Percentiles rank a stretch among this genome's conserved stretches.
These are phyloP conservation scores for Chionographis japonica DNA, from an alignment of 106 monocot genomes.

Conservation along the genomic window DNA sequence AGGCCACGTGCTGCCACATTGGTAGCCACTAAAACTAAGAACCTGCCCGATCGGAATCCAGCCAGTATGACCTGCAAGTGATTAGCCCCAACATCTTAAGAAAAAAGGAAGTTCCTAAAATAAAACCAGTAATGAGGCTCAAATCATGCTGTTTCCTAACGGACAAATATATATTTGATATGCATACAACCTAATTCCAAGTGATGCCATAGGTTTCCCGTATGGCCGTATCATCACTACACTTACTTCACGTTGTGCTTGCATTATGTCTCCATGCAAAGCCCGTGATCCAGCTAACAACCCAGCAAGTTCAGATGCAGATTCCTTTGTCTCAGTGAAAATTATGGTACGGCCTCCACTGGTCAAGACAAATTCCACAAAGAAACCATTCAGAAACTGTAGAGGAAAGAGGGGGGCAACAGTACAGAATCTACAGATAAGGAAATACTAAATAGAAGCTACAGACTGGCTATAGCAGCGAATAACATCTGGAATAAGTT, in stretches of 20 bases:
- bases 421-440: neutral
- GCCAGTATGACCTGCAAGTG: slow-evolving; percentile 80
- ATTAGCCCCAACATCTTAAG: neutral
- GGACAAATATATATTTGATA: too few relatives aligned
- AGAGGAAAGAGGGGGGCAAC: neutral
- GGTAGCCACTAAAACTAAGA: slow-evolving; percentile 82
- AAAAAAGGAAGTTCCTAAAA: neutral
- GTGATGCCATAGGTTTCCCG: neutral
- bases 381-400: neutral
- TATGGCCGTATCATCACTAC: neutral
- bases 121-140: neutral
- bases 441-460: neutral
- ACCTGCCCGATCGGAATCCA: slow-evolving; percentile 82
- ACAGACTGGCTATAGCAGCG: slow-evolving; percentile 87
- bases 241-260: slow-evolving; percentile 87
- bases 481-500: slow-evolving; percentile 87
- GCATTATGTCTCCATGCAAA: slow-evolving; percentile 82
- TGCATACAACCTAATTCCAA: too few relatives aligned
- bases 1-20: slow-evolving; percentile 96
- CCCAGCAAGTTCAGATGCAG: slow-evolving; percentile 85
- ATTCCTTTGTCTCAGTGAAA: slow-evolving; percentile 95
- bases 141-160: neutral
- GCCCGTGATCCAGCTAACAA: slow-evolving; percentile 75
- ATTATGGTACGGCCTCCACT: slow-evolving; percentile 96
- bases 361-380: slow-evolving; percentile 9